Evolutionary conservation across 108 stramenopile species (phyloP).

Genomic region (Cyclostephanos tholiformis): DNA sequence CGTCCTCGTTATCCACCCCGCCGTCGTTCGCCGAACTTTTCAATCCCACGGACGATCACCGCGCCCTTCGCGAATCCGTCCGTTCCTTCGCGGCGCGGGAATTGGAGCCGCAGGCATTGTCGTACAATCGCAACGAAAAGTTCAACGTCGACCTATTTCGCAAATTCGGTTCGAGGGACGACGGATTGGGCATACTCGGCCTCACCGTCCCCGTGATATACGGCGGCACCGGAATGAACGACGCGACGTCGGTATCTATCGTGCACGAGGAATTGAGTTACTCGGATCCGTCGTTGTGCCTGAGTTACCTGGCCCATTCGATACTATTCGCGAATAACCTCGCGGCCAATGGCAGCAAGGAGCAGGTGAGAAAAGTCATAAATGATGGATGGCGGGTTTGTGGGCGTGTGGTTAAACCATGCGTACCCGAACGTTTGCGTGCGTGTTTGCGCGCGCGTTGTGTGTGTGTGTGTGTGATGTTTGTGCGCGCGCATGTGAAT

Average conservation of each 20-base stretch:
- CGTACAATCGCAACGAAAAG: conserved; percentile 82
- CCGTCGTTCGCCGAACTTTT: conserved; percentile 52
- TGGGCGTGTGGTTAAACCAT: no score
- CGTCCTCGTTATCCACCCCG: not conserved
- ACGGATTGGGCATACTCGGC: conserved; percentile 92
- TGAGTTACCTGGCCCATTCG: conserved; percentile 96
- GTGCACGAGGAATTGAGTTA: conserved; percentile 92
- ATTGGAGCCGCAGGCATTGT: conserved; percentile 94
- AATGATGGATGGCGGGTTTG: no score
- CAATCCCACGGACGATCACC: conserved; percentile 94
- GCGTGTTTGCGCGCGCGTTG: no score
- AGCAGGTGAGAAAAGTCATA: conserved; percentile 76
- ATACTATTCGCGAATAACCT: conserved; percentile 89
- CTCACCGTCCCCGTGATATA: conserved; percentile 91
- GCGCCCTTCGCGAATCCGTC: conserved; percentile 86
- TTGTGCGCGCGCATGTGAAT: no score
- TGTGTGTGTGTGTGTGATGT: no score
- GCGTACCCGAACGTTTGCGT: no score
- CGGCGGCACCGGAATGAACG: conserved; percentile 84
- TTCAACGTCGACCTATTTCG: conserved; percentile 91
- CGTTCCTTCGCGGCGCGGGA: conserved; percentile 73
- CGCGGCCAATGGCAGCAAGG: conserved; percentile 78
- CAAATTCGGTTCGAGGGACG: conserved; percentile 69
- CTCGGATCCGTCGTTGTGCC: conserved; percentile 96
- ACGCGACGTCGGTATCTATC: conserved; percentile 86